phyloP scores from a whole-genome alignment of 1,284 basidiomycete species.

The Rhodofomes roseus region DNA sequence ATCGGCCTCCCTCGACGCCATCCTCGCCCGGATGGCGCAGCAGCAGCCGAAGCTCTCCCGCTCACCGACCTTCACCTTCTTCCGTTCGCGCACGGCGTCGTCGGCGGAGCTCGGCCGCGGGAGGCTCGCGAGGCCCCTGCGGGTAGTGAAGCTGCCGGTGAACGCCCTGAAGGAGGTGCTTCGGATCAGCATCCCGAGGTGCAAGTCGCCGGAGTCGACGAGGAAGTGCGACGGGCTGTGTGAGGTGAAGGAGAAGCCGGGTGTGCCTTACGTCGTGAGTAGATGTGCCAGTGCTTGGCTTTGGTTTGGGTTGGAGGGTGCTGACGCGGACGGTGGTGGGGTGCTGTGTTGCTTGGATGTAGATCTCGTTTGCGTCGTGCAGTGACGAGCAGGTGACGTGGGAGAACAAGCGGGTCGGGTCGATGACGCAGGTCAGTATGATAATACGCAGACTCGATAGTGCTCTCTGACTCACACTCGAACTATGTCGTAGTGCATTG shows the following conservation, averaged over 20 bases:
- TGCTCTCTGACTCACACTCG: too few relatives aligned
- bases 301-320: too few relatives aligned
- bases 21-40: not conserved
- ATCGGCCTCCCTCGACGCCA: not conserved
- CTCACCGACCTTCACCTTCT: not conserved
- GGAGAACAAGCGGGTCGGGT: not conserved
- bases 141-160: not conserved
- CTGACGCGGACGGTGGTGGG: not conserved
- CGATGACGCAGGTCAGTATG: not conserved
- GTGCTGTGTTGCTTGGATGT: not conserved
- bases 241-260: not conserved
- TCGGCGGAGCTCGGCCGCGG: not conserved
- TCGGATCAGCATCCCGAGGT: not conserved
- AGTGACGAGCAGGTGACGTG: not conserved
- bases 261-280: not conserved
- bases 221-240: not conserved
- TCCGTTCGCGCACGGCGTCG: not conserved
- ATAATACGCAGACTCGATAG: too few relatives aligned
- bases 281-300: not conserved
- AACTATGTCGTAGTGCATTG: too few relatives aligned
- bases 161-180: not conserved
- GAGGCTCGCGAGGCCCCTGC: not conserved
- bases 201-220: not conserved
- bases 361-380: conserved; percentile 1
- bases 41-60: not conserved